Evolutionary conservation across 208 protist species (phyloP), one percentile per base, ranked within the genome.

Genomic region (Crithidia expoeki): DNA sequence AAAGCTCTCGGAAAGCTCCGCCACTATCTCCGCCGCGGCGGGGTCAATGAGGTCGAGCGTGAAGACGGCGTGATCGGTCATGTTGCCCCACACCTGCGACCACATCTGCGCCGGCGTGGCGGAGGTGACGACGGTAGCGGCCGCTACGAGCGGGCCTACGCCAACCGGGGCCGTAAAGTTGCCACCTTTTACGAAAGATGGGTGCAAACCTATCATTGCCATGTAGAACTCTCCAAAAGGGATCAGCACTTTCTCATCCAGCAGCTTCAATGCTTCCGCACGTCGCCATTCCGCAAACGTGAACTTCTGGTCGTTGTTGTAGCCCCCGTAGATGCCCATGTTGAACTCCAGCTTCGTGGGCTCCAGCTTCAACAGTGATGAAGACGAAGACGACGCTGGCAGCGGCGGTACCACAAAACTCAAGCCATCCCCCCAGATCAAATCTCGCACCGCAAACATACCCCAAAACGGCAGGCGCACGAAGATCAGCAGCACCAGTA

Each of bases 401-500:
- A 34, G 12, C 17, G 25, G 42, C 42, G 16, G 16, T 4, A 21
- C 9, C 12, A 47, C 16, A 9, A 17, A 14, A 10, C 21, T 25
- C 33, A 40, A 34, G 34, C 64, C 72, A 38, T 81, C 76, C 11
- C 38, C 42, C 63, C 62, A 80, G 2, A 81, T 12, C 5, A 49
- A 14, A 32, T 73, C 58, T 5, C 80, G 80, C 14, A 76, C 14
- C n/a, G 36, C 58, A 17, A 72, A 76, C 73, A 74, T 68, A 38
- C 53, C 68, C 65, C 56, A 78, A 34, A 64, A 80, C n/a, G 78
- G 83, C 69, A 84, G 1, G 1, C 75, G 42, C 28, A 93, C 53
- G 67, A 95, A 92, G 28, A 89, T 4, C 32, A 84, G 77, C 46
- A 91, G 72, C 27, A 74, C 76, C n/a, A 75, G 25, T 33, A 84